These are phyloP conservation scores for Amanita pallidorosea DNA, from an alignment of 768 basidiomycete species.

Conservation along the genomic window DNA sequence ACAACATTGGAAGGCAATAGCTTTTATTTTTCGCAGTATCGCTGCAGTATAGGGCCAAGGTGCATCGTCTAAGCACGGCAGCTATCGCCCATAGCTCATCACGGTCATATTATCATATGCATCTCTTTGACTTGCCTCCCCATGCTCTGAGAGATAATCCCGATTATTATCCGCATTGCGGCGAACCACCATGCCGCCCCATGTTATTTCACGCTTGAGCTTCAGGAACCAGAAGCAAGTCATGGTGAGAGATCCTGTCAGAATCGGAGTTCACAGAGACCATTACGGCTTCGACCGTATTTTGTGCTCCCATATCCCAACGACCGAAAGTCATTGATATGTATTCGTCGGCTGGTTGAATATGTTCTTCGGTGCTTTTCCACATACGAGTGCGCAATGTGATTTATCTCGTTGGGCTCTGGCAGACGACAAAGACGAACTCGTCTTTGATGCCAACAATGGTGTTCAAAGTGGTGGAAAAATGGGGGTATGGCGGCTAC, in stretches of 20 bases:
- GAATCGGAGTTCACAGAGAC: slow-evolving; percentile 54
- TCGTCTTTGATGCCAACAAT: slow-evolving; percentile 59
- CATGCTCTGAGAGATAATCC: not conserved
- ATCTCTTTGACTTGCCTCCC: not conserved
- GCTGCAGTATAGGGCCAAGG: not conserved
- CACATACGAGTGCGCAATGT: no score
- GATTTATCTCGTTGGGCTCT: not conserved
- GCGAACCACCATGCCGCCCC: slow-evolving; percentile 48
- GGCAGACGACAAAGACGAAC: slow-evolving; percentile 55
- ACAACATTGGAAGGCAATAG: slow-evolving; percentile 72
- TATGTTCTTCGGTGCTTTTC: not conserved
- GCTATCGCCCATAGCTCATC: no score
- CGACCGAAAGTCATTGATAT: not conserved
- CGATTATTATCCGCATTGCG: slow-evolving; percentile 61
- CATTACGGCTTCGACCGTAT: slow-evolving; percentile 60
- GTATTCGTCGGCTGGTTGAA: not conserved
- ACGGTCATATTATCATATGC: not conserved
- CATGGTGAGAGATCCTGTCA: slow-evolving; percentile 72
- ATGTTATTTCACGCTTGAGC: slow-evolving; percentile 78
- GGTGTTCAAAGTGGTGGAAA: slow-evolving; percentile 40
- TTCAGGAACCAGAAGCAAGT: slow-evolving; percentile 52
- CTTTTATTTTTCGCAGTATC: not conserved
- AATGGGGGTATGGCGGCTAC: slow-evolving; percentile 75
- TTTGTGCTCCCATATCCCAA: slow-evolving; percentile 8
- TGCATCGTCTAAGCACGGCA: not conserved